Percentiles rank a stretch among this genome's conserved stretches.
Conservation (phyloP, 371 early-diverging fungal genomes). For the Mucor lusitanicus region DNA sequence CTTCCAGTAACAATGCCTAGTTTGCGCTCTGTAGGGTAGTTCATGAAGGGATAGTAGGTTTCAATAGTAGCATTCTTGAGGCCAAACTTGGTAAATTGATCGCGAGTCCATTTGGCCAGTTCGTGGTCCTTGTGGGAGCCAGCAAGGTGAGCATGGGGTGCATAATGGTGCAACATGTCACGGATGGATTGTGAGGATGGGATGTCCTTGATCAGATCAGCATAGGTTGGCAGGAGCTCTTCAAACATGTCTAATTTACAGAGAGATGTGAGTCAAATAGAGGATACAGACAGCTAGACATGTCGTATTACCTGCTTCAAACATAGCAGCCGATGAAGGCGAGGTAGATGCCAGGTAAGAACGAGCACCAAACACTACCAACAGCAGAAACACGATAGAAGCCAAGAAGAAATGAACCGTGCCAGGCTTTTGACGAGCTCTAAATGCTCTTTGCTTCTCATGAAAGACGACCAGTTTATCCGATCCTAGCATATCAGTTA, state of each 20-base stretch:
- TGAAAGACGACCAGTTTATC: background rate
- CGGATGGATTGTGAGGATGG: slow-evolving; percentile 37
- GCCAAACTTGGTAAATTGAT: slow-evolving; percentile 53
- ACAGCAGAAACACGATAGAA: slow-evolving; percentile 4
- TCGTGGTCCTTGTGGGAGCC: slow-evolving; percentile 43
- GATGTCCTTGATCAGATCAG: slow-evolving; percentile 24
- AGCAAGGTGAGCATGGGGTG: slow-evolving; percentile 56
- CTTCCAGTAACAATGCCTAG: slow-evolving; percentile 57
- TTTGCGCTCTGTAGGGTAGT: slow-evolving; percentile 55
- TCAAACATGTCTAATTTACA: background rate
- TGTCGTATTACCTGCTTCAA: slow-evolving; percentile 8
- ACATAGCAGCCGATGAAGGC: slow-evolving; percentile 1
- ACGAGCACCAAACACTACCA: slow-evolving; percentile 13
- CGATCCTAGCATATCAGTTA: background rate
- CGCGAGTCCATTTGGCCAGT: slow-evolving; percentile 60
- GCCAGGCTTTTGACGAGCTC: slow-evolving; percentile 8
- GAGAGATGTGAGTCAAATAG: too few species aligned
- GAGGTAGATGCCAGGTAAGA: background rate
- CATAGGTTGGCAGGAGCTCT: background rate
- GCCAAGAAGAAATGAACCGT: slow-evolving; percentile 1
- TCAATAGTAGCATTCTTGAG: slow-evolving; percentile 51
- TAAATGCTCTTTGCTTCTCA: slow-evolving; percentile 9
- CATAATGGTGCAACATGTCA: slow-evolving; percentile 37
- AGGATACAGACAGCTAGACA: too few species aligned
- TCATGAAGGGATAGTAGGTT: slow-evolving; percentile 64